Evolutionary conservation across 164 flowering plant genomes (phyloP).

Genomic region (Piper longum): DNA sequence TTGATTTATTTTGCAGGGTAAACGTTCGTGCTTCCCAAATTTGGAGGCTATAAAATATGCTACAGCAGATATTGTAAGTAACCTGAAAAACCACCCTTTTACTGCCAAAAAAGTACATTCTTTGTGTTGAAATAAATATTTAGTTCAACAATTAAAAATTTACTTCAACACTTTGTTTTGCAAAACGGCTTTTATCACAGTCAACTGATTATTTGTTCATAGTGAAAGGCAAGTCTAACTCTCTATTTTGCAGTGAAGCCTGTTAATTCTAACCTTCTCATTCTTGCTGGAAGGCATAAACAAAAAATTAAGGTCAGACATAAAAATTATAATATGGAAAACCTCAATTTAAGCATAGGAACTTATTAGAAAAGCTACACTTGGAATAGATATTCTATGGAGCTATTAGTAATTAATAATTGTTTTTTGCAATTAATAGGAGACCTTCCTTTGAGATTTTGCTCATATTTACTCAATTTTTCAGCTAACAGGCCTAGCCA

Average conservation of each 20-base stretch:
- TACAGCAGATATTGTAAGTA: conserved; percentile 81
- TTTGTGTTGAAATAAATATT: no score
- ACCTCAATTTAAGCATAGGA: background rate
- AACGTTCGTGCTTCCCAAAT: conserved; percentile 78
- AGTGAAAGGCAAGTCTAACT: background rate
- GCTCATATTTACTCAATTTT: conserved; percentile 7
- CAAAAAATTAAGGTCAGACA: background rate
- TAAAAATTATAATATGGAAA: background rate
- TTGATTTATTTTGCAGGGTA: conserved; percentile 42
- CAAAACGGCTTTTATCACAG: no score
- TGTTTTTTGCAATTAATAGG: no score
- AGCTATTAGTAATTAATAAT: no score
- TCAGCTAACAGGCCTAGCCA: conserved; percentile 71
- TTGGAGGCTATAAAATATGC: conserved; percentile 89
- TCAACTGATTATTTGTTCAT: no score
- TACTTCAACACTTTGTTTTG: no score
- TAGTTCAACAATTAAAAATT: no score
- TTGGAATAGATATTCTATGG: no score
- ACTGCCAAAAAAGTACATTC: no score
- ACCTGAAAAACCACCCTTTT: background rate
- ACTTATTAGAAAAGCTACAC: no score
- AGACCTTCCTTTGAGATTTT: background rate
- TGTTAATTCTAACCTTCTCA: background rate
- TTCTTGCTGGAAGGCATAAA: background rate
- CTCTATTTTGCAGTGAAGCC: background rate